phyloP scores from a whole-genome alignment of 2,329 filamentous ascomycete species.

The Mycocentrospora acerina region DNA sequence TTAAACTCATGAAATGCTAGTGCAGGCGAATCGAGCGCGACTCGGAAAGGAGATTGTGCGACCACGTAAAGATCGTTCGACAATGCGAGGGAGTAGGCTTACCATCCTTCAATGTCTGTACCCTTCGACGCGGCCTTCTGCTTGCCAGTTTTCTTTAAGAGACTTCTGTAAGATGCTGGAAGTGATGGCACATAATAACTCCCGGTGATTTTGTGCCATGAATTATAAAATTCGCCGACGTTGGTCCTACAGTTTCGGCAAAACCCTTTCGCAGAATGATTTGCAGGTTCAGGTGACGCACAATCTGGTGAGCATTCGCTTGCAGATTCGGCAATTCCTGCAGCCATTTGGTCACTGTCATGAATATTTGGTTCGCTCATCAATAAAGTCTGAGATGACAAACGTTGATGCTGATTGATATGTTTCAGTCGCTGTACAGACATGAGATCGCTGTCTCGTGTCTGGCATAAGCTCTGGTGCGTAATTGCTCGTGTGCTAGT shows the following conservation, averaged over 20 bases:
- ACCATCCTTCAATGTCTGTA: slow-evolving; percentile 42
- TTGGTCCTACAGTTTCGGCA: slow-evolving; percentile 31
- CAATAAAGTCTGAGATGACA: slow-evolving; percentile 9
- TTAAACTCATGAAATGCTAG: slow-evolving; percentile 34
- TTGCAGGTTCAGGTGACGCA: background rate
- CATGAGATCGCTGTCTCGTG: slow-evolving; percentile 23
- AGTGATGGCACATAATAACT: slow-evolving; percentile 39
- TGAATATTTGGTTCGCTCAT: slow-evolving; percentile 6
- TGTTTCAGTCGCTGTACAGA: slow-evolving; percentile 15
- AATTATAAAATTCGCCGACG: slow-evolving; percentile 42
- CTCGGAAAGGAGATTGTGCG: slow-evolving; percentile 30
- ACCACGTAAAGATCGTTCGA: slow-evolving; percentile 23
- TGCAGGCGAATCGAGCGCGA: slow-evolving; percentile 25
- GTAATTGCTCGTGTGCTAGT: background rate
- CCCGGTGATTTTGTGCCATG: slow-evolving; percentile 37
- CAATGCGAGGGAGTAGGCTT: slow-evolving; percentile 27
- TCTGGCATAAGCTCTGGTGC: slow-evolving; percentile 20
- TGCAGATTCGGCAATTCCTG: slow-evolving; percentile 12
- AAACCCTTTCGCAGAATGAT: slow-evolving; percentile 27
- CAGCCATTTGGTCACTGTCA: slow-evolving; percentile 1
- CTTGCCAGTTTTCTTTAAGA: slow-evolving; percentile 26
- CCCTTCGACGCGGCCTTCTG: slow-evolving; percentile 29
- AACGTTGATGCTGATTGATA: slow-evolving; percentile 13
- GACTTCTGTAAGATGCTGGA: slow-evolving; percentile 35
- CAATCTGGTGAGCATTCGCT: slow-evolving; percentile 11